Conservation (phyloP, 2,329 filamentous ascomycete species). For the Colletotrichum lindemuthianum region DNA sequence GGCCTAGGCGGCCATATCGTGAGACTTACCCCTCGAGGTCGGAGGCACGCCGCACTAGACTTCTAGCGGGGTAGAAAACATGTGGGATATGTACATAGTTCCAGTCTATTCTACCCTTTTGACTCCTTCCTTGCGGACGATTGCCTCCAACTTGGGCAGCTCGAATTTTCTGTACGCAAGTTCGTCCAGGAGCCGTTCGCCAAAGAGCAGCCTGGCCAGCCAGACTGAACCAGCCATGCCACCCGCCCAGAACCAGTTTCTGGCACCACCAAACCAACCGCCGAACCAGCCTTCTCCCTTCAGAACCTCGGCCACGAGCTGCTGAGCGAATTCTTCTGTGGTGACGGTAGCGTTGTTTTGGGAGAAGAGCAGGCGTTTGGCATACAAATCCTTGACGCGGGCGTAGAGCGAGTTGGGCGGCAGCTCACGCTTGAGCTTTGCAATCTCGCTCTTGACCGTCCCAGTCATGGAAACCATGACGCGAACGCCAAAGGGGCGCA, state of each 20-base stretch:
- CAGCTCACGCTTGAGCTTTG: conserved; percentile 52
- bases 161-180: conserved; percentile 48
- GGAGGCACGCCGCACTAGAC: too few species aligned
- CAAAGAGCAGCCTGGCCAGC: conserved; percentile 43
- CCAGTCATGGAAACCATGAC: conserved; percentile 68
- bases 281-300: conserved; percentile 49
- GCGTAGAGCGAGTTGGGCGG: conserved; percentile 59
- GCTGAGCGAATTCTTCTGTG: conserved; percentile 54
- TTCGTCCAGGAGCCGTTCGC: conserved; percentile 42
- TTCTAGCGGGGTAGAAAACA: background rate
- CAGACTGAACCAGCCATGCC: conserved; percentile 44
- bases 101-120: conserved; percentile 11
- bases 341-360: conserved; percentile 58
- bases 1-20: background rate
- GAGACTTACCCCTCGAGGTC: too few species aligned
- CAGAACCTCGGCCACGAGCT: conserved; percentile 55
- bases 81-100: background rate
- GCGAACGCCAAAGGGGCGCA: conserved; percentile 63
- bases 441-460: conserved; percentile 62
- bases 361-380: conserved; percentile 57
- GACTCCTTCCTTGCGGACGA: conserved; percentile 26
- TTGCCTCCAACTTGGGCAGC: conserved; percentile 48
- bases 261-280: conserved; percentile 45
- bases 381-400: conserved; percentile 57
- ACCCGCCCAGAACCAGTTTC: conserved; percentile 48